These are phyloP conservation scores for Crithidia thermophila DNA, from an alignment of 208 protist species.

Conservation along the genomic window DNA sequence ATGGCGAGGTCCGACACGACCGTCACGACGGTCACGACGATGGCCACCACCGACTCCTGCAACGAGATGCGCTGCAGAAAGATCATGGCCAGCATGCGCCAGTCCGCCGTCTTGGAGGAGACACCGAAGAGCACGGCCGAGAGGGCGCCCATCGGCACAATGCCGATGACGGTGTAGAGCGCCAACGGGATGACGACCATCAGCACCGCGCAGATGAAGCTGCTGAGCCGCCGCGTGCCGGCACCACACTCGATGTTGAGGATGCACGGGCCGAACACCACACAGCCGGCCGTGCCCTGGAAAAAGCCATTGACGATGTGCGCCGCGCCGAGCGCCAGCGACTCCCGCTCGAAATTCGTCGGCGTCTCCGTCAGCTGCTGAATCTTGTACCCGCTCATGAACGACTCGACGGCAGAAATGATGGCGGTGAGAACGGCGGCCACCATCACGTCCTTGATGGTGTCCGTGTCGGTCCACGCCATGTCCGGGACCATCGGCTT, in stretches of 20 bases:
- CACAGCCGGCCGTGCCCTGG: conserved; percentile 53
- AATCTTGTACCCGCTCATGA: conserved; percentile 61
- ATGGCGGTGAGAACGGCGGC: conserved; percentile 46
- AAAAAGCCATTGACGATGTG: conserved; percentile 69
- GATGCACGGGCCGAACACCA: conserved; percentile 54
- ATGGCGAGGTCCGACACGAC: conserved; percentile 53
- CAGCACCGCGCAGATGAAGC: conserved; percentile 54
- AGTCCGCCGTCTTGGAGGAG: conserved; percentile 59
- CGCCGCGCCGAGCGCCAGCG: conserved; percentile 42
- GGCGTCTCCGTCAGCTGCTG: conserved; percentile 57
- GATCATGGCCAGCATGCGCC: conserved; percentile 62
- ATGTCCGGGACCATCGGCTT: conserved; percentile 42
- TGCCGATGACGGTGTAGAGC: conserved; percentile 48
- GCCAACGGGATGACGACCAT: conserved; percentile 56
- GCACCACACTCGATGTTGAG: conserved; percentile 59
- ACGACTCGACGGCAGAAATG: conserved; percentile 53
- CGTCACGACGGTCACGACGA: conserved; percentile 61
- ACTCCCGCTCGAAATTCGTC: conserved; percentile 62
- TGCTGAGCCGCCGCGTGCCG: conserved; percentile 46
- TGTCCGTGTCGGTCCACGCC: conserved; percentile 30
- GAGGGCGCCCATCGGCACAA: conserved; percentile 57
- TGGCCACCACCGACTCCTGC: conserved; percentile 53
- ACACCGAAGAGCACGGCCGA: conserved; percentile 55
- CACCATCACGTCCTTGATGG: conserved; percentile 49
- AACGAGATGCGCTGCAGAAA: conserved; percentile 59